These are phyloP conservation scores for Diversispora eburnea DNA, from an alignment of 192 early-diverging fungal species.

Conservation along the genomic window DNA sequence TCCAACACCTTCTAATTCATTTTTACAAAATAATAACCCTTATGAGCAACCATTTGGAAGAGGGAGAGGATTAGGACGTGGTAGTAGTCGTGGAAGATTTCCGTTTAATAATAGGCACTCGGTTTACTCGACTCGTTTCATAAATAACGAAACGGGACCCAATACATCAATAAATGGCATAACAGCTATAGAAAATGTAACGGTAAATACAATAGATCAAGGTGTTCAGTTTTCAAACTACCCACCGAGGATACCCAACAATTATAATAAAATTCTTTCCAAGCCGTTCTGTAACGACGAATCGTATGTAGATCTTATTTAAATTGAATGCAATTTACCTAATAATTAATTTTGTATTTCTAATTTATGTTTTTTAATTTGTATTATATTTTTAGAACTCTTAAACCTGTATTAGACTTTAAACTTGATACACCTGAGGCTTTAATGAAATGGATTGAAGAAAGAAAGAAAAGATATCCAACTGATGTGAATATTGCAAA, in stretches of 20 bases:
- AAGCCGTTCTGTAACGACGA: background rate
- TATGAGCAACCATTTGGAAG: too few species aligned
- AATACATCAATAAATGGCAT: too few species aligned
- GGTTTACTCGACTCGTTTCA: too few species aligned
- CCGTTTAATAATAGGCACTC: too few species aligned
- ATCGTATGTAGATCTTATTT: background rate
- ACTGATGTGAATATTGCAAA: constrained; percentile 61
- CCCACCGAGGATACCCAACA: background rate
- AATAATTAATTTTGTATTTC: background rate
- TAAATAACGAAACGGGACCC: too few species aligned
- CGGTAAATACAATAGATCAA: background rate
- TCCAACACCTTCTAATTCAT: background rate
- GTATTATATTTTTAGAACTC: background rate
- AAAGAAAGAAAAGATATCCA: constrained; percentile 75
- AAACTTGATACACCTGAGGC: constrained; percentile 64
- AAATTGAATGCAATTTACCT: background rate
- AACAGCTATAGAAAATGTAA: too few species aligned
- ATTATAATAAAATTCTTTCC: background rate
- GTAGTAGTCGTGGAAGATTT: background rate
- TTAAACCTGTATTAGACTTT: background rate
- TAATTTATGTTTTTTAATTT: background rate
- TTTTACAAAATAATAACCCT: too few species aligned
- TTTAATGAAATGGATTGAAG: constrained; percentile 79
- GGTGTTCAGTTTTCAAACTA: background rate
- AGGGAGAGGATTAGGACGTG: background rate